These are phyloP conservation scores for Pythium folliculosum DNA, from an alignment of 352 stramenopile genomes.

Conservation along the genomic window DNA sequence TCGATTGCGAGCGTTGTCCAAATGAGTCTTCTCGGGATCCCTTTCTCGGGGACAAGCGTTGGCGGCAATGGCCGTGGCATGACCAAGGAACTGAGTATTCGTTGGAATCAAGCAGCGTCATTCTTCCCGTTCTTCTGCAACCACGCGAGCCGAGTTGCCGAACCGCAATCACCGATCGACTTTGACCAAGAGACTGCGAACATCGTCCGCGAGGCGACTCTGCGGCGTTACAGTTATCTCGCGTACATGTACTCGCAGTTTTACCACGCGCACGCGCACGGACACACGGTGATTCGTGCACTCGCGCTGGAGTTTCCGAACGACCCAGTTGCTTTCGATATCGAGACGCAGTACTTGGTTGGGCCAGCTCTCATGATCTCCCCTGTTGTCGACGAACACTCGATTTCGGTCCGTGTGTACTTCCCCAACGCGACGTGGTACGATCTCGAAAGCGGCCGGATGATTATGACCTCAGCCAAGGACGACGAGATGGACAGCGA, in stretches of 20 bases:
- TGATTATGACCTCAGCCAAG: conserved; percentile 3
- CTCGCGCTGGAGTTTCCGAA: conserved; percentile 70
- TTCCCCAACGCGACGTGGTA: conserved; percentile 78
- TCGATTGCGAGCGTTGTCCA: conserved; percentile 72
- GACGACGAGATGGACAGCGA: neutral
- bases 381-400: conserved; percentile 64
- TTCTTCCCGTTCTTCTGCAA: conserved; percentile 84
- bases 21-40: conserved; percentile 81
- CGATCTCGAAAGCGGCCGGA: conserved; percentile 52
- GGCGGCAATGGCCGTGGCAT: conserved; percentile 52
- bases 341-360: conserved; percentile 76
- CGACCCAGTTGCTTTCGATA: conserved; percentile 36
- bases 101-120: conserved; percentile 80
- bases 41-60: conserved; percentile 67
- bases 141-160: conserved; percentile 44
- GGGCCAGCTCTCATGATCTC: conserved; percentile 76
- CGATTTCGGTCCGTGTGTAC: conserved; percentile 60
- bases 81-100: conserved; percentile 72
- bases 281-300: conserved; percentile 49
- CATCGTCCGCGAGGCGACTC: conserved; percentile 57
- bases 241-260: conserved; percentile 89
- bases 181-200: conserved; percentile 70
- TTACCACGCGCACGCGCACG: conserved; percentile 49
- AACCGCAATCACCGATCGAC: conserved; percentile 59
- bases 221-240: conserved; percentile 68